Conservation (phyloP, 2,329 filamentous ascomycete genomes). For the Ophiostoma himal-ulmi region DNA sequence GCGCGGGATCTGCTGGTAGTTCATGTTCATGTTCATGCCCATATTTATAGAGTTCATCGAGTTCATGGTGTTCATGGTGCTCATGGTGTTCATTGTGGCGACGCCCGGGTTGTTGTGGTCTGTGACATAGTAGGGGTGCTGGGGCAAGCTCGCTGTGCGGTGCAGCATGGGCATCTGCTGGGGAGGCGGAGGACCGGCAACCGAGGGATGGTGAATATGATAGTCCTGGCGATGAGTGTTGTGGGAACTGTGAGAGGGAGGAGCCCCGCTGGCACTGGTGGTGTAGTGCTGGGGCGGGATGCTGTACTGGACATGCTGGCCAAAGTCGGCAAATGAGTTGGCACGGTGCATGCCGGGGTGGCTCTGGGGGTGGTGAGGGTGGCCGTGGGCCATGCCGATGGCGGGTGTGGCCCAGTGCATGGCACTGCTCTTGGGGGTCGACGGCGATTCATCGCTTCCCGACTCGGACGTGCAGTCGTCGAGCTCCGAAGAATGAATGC, state of each 20-base stretch:
- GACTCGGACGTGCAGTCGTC: slow-evolving; percentile 53
- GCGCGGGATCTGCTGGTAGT: slow-evolving; percentile 47
- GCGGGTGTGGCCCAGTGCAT: slow-evolving; percentile 46
- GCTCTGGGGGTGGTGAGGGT: neutral
- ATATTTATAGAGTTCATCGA: slow-evolving; percentile 39
- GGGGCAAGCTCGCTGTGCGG: slow-evolving; percentile 43
- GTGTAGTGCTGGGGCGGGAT: slow-evolving; percentile 39
- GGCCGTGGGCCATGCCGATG: slow-evolving; percentile 32
- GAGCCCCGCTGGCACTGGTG: slow-evolving; percentile 30
- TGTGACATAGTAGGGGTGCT: slow-evolving; percentile 49
- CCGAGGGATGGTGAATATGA: slow-evolving; percentile 45
- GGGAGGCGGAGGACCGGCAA: slow-evolving; percentile 30
- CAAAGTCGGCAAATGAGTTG: slow-evolving; percentile 51
- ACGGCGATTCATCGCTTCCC: slow-evolving; percentile 54
- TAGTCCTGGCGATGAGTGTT: slow-evolving; percentile 44
- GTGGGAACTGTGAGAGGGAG: neutral
- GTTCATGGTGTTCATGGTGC: neutral
- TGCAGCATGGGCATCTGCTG: slow-evolving; percentile 44
- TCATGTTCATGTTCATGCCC: slow-evolving; percentile 36
- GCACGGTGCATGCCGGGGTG: slow-evolving; percentile 42
- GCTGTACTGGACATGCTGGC: slow-evolving; percentile 42
- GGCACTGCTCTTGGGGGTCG: slow-evolving; percentile 50
- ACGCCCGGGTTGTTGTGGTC: slow-evolving; percentile 58
- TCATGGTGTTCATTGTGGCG: slow-evolving; percentile 41
- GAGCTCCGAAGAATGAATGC: slow-evolving; percentile 49